phyloP scores from a whole-genome alignment of 208 protist genomes.

The Acanthamoeba lenticulata region DNA sequence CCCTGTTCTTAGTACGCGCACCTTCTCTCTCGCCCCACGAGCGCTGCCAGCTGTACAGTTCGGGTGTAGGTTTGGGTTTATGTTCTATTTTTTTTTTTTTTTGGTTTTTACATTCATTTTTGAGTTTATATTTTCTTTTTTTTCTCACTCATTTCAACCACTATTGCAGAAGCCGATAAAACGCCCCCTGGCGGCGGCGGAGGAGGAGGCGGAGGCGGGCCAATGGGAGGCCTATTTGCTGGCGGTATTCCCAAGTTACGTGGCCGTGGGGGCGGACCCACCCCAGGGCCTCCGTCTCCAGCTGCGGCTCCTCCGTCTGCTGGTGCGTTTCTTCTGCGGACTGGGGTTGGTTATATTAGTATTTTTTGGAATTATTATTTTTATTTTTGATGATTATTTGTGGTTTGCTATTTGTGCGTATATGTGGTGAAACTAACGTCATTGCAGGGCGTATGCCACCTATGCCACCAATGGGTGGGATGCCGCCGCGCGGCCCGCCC shows the following conservation, averaged over 20 bases:
- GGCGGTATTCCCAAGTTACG: constrained; percentile 16
- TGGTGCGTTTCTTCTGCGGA: too few relatives aligned
- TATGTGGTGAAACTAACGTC: neutral
- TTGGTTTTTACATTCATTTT: too few relatives aligned
- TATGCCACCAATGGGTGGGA: neutral
- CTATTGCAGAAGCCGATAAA: neutral
- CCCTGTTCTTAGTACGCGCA: neutral
- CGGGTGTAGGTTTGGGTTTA: too few relatives aligned
- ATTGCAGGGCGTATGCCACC: neutral
- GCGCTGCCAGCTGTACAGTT: too few relatives aligned
- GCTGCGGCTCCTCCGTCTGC: neutral
- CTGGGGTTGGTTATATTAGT: too few relatives aligned
- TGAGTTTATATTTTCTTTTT: too few relatives aligned
- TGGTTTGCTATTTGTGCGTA: neutral
- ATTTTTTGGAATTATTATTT: too few relatives aligned
- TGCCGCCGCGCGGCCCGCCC: neutral
- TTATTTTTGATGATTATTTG: too few relatives aligned
- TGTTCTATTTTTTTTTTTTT: too few relatives aligned
- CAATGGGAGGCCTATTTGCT: constrained; percentile 29
- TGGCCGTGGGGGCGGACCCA: neutral
- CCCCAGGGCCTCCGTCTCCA: neutral
- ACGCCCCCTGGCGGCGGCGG: neutral
- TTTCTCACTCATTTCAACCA: neutral
- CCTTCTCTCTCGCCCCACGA: neutral
- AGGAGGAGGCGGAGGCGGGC: neutral